Evolutionary conservation across 805 yeast species (phyloP).

Genomic region (Sugiyamaella smithiae): DNA sequence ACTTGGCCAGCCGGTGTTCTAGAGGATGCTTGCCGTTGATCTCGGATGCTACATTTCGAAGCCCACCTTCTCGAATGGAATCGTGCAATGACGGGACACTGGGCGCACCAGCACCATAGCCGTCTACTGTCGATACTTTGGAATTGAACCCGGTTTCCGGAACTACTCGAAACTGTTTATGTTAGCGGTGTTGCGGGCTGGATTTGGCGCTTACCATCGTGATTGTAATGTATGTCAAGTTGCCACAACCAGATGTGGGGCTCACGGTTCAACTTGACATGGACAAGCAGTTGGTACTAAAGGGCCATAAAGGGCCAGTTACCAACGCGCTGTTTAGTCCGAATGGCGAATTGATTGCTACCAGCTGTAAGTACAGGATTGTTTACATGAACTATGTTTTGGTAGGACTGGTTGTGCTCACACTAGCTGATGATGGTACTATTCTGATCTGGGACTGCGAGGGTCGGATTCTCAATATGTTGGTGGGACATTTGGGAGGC

Average conservation of each 20-base stretch:
- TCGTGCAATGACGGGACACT: conserved; percentile 61
- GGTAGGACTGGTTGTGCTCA: background rate
- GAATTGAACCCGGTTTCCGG: conserved; percentile 14
- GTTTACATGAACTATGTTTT: background rate
- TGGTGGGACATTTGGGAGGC: conserved; percentile 63
- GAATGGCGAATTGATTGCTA: conserved; percentile 55
- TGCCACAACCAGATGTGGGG: too few species aligned
- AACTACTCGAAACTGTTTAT: conserved; percentile 10
- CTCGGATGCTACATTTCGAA: conserved; percentile 47
- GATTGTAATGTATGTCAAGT: background rate
- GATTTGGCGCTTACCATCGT: background rate
- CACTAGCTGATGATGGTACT: conserved; percentile 46
- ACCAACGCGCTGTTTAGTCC: conserved; percentile 62
- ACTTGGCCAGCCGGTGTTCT: conserved; percentile 66
- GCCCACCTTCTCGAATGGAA: conserved; percentile 53
- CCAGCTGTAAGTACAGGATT: conserved; percentile 34
- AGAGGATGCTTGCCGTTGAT: conserved; percentile 64
- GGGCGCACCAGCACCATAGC: conserved; percentile 39
- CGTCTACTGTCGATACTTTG: conserved; percentile 14
- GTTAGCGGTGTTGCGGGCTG: too few species aligned
- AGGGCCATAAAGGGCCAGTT: conserved; percentile 26
- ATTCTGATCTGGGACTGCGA: conserved; percentile 55
- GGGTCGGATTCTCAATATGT: conserved; percentile 37
- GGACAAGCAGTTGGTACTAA: conserved; percentile 4
- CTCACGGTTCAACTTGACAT: too few species aligned